Conservation (phyloP, 768 basidiomycete species). For the Tremella mesenterica region DNA sequence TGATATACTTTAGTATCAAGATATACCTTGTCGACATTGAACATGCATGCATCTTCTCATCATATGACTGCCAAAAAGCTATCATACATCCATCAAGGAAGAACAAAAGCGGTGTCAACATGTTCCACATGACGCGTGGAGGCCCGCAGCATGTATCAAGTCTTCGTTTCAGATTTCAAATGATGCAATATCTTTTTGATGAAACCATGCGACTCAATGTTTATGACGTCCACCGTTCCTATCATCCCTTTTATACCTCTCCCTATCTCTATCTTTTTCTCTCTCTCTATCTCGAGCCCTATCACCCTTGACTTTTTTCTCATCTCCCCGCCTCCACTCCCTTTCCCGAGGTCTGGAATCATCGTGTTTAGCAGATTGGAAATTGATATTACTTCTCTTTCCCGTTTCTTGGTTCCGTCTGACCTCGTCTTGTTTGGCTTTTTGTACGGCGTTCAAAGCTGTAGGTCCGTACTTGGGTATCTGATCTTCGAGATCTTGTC, state of each 20-base stretch:
- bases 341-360: slow-evolving; percentile 2
- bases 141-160: too few species aligned
- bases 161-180: neutral
- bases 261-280: neutral
- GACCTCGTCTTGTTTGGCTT: slow-evolving; percentile 59
- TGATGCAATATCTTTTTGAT: neutral
- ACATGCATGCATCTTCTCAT: too few species aligned
- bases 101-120: too few species aligned
- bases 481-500: slow-evolving; percentile 56
- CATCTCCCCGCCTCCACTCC: neutral
- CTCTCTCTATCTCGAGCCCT: slow-evolving; percentile 3
- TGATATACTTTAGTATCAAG: too few species aligned
- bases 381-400: slow-evolving; percentile 59
- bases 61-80: too few species aligned
- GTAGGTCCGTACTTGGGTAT: slow-evolving; percentile 65
- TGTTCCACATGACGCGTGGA: too few species aligned
- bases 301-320: too few species aligned
- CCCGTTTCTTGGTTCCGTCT: slow-evolving; percentile 51
- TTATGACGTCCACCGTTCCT: neutral
- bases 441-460: slow-evolving; percentile 55
- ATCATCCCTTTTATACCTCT: slow-evolving; percentile 1
- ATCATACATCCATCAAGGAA: too few species aligned
- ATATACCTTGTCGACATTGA: too few species aligned
- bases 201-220: too few species aligned
- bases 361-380: slow-evolving; percentile 45